Percentiles rank a stretch among this genome's conserved stretches.
Evolutionary conservation across 768 basidiomycete genomes (phyloP).

Genomic region (Suillus lakei): DNA sequence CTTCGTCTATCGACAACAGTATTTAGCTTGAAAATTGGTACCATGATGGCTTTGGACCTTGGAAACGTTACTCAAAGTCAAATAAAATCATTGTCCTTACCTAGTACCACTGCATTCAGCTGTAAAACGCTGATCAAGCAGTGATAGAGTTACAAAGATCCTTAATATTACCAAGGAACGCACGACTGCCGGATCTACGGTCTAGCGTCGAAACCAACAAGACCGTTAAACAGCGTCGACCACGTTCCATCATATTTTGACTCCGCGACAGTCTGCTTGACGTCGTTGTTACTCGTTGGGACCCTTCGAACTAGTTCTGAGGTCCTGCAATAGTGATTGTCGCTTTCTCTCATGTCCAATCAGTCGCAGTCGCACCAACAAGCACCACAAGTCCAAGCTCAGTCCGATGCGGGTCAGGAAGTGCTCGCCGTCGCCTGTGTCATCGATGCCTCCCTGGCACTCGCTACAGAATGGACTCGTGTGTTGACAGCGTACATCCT

Average conservation of each 20-base stretch:
- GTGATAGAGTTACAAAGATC: neutral
- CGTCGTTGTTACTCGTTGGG: neutral
- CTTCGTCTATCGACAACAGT: neutral
- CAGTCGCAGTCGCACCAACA: constrained; percentile 5
- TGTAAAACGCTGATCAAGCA: neutral
- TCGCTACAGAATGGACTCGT: constrained; percentile 57
- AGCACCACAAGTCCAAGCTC: neutral
- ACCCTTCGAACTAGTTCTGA: neutral
- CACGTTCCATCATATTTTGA: constrained; percentile 9
- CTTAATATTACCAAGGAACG: neutral
- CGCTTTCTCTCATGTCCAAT: neutral
- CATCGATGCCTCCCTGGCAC: constrained; percentile 60
- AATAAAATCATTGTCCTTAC: neutral
- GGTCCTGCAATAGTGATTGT: neutral
- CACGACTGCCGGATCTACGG: neutral
- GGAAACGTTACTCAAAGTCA: neutral
- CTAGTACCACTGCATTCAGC: neutral
- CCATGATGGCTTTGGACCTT: neutral
- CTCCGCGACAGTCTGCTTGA: constrained; percentile 5
- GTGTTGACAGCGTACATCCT: constrained; percentile 52
- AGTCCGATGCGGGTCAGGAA: constrained; percentile 26
- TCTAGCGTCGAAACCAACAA: neutral
- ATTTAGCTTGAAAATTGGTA: constrained; percentile 3
- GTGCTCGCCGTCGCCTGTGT: constrained; percentile 59
- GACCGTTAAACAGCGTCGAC: neutral